Evolutionary conservation across 345 rosid species (phyloP), one percentile per base, ranked within the genome.

Genomic region (Eucalyptus regnans): DNA sequence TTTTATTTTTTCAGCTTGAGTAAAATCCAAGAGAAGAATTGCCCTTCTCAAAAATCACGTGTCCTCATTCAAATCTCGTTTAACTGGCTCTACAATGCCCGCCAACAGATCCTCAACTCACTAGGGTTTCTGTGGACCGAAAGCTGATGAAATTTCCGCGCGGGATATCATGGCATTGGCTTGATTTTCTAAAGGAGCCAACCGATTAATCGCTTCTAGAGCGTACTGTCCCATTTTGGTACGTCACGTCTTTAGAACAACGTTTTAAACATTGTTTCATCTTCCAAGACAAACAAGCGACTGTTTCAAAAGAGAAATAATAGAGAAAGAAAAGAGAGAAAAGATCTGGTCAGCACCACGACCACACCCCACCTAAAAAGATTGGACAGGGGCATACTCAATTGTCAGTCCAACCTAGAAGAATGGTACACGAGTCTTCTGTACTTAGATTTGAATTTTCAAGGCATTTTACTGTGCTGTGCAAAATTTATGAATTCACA

Each of bases 1-100:
- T n/a, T 31, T 60, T 25, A 4, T 23, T 22, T 25, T 60, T 25
- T 1, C 0, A 25, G 13, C 14, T 60, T 5, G 29, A 25, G 29
- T 60, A 60, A 27, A 60, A 64, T 0, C 76, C 76, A 29, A 64
- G 7, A 14, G 76, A 17, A 68, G 13, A 16, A 33, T 33, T 4
- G 23, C 80, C 44, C 23, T 68, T 33, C 43, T 68, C 44, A 33
- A 68, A 5, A 41, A 68, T 33, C 80, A 68, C 41, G 41, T 64
- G 41, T n/a, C 76, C 4, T 7, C 5, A 18, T 71, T 18, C 46
- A 71, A 37, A 37, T 71, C 46, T 37, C 1, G 25, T 37, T 9
- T 18, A 20, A 18, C 8, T 37, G 46, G 11, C 46, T 71, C 13
- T 18, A 9, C 23, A 9, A 37, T 71, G 48, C 48, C 83, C 48